phyloP scores from a whole-genome alignment of 257 asterid species.

The Voacanga thouarsii region DNA sequence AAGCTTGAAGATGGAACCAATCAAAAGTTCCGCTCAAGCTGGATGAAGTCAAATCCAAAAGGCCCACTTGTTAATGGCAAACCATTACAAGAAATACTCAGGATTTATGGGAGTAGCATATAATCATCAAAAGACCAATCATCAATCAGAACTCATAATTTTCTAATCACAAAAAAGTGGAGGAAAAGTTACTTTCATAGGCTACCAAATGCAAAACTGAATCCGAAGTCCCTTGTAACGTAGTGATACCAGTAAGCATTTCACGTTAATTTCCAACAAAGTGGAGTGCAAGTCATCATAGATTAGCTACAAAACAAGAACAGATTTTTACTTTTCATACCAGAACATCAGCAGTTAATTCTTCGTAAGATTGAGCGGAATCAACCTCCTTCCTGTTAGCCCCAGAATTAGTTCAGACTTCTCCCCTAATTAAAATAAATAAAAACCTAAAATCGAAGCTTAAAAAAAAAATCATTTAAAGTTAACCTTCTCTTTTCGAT shows the following conservation, averaged over 20 bases:
- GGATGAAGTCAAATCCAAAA: neutral
- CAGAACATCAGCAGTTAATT: conserved; percentile 65
- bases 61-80: neutral
- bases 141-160: neutral
- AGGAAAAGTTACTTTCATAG: conserved; percentile 61
- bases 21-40: neutral
- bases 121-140: neutral
- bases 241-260: conserved; percentile 12
- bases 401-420: neutral
- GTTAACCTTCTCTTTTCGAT: conserved; percentile 58
- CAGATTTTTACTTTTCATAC: conserved; percentile 27
- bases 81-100: neutral
- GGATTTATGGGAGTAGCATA: neutral
- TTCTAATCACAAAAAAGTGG: conserved; percentile 4
- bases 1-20: neutral
- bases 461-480: neutral
- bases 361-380: conserved; percentile 46
- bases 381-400: conserved; percentile 61
- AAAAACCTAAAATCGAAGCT: neutral
- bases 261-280: neutral
- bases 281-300: neutral
- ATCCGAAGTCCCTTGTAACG: conserved; percentile 46
- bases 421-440: neutral
- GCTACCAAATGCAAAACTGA: conserved; percentile 55
- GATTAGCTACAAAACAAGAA: neutral